Evolutionary conservation across 2,329 filamentous ascomycete genomes (phyloP).

Genomic region (Elsinoe australis): DNA sequence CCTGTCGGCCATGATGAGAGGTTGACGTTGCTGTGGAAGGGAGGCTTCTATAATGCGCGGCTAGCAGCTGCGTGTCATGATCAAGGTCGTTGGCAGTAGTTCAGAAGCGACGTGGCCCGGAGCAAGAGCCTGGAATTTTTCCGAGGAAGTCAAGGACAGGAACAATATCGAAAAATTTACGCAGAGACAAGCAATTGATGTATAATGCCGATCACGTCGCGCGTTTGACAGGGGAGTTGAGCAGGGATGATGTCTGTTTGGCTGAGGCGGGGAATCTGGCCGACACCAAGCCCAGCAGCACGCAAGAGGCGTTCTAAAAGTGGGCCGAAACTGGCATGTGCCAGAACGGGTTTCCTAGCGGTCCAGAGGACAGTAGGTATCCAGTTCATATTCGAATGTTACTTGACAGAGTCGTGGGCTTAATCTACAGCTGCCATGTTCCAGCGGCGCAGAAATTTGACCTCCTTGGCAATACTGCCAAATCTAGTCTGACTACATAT

Average conservation of each 20-base stretch:
- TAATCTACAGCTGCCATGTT: too few relatives aligned
- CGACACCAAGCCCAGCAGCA: not conserved
- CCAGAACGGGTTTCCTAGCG: too few relatives aligned
- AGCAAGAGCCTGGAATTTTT: not conserved
- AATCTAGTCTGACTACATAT: too few relatives aligned
- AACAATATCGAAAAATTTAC: not conserved
- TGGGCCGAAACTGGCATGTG: too few relatives aligned
- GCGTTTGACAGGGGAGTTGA: not conserved
- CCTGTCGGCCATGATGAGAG: constrained; percentile 17
- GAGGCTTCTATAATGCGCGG: not conserved
- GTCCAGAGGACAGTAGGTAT: too few relatives aligned
- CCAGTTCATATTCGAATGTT: too few relatives aligned
- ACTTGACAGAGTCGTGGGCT: too few relatives aligned
- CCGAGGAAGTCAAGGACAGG: not conserved
- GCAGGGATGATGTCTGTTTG: not conserved
- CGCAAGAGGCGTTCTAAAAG: constrained; percentile 9
- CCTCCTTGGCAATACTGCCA: too few relatives aligned
- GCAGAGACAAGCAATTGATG: constrained; percentile 12
- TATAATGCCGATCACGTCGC: constrained; percentile 1
- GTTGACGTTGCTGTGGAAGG: not conserved
- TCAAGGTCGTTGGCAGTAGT: constrained; percentile 5
- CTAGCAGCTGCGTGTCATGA: constrained; percentile 15
- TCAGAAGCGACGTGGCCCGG: not conserved
- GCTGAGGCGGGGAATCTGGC: constrained; percentile 7
- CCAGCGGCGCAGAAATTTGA: too few relatives aligned